Base-by-base conservation (phyloP, 371 early-diverging fungal genomes). In the Apophysomyces ossiformis region DNA sequence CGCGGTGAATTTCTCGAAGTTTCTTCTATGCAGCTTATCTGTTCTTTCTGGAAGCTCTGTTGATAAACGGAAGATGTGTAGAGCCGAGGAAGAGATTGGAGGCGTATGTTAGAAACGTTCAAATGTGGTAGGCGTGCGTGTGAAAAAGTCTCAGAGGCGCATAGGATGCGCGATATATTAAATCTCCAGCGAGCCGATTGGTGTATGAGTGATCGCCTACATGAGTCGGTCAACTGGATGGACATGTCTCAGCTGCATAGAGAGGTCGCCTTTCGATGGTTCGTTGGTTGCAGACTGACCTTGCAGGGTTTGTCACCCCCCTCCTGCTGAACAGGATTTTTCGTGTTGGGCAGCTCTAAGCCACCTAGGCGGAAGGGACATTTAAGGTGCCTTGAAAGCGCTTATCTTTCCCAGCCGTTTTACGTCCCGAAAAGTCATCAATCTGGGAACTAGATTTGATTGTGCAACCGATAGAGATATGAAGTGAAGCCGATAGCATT, bases 191-290 rank as follows among this genome's bases (percentile, higher is more conserved):
- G 39, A 18, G 41, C 38, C 15, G 50, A 61, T 50, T 58, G 58
- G 46, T 60, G 71, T 61, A 71, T 61, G 61, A 79, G 43, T 60
- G 75, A 75, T 67, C 77, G 73, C 57, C 70, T 60, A 57, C 71
- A 68, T 71, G 77, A 70, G 69, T 76, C 75, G 68, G 68, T 76
- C 66, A 76, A 70, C 77, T 76, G 80, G 65, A 74, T 57, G 64
- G 74, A 72, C 80, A 79, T 79, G 58, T 61, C 69, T 66, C 56
- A 41, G 50, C 70, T 66, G 36, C 45, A 61, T 50, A 50, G 54
- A 50, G 54, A 50, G 54, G n/a, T 7, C 7, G 9, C 54, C 21
- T 21, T 50, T 50, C 16, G 16, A 45, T 18, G 16, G 21, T 50
- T 50, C 54, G 54, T 50, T n/a, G 16, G 54, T 9, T 50, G 54